A percentile compares a stretch with the other conserved stretches of the same genome.
Conservation (phyloP, 352 stramenopile genomes). For the Globisporangium rhizosaccharum region DNA sequence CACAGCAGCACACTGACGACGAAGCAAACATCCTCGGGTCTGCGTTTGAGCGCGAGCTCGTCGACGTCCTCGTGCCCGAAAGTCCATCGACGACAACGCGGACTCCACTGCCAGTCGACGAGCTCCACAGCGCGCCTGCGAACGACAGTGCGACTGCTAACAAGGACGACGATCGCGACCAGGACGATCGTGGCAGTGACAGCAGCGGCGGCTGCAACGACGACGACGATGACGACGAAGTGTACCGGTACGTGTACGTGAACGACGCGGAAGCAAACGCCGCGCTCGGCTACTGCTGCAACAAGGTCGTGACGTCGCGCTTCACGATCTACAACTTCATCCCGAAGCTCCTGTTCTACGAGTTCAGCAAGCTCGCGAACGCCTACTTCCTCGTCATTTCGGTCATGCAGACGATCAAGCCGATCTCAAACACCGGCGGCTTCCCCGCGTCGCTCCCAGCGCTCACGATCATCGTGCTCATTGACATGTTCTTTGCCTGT, state of each 20-base stretch:
- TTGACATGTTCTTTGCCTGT: conserved; percentile 90
- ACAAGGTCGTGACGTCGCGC: conserved; percentile 86
- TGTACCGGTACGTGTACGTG: conserved; percentile 65
- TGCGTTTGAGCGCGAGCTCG: conserved; percentile 13
- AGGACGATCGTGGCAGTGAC: background rate
- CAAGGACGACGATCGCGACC: background rate
- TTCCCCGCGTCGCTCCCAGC: conserved; percentile 88
- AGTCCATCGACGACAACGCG: conserved; percentile 1
- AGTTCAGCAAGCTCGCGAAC: conserved; percentile 90
- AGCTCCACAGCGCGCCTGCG: conserved; percentile 8
- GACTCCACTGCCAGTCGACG: conserved; percentile 7
- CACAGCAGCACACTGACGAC: background rate
- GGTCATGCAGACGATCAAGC: conserved; percentile 88
- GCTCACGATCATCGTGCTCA: conserved; percentile 90
- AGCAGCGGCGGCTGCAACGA: background rate
- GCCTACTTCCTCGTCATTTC: conserved; percentile 93
- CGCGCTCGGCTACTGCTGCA: conserved; percentile 55
- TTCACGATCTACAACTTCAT: conserved; percentile 91
- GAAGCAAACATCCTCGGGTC: conserved; percentile 14
- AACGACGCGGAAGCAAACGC: conserved; percentile 62
- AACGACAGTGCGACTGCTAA: background rate
- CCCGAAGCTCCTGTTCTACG: conserved; percentile 88
- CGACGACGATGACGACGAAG: conserved; percentile 27
- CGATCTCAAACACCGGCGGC: conserved; percentile 89
- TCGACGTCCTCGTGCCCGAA: conserved; percentile 17